Base-by-base conservation (phyloP, 495 filamentous ascomycete genomes). In the Aspergillus heteromorphus region DNA sequence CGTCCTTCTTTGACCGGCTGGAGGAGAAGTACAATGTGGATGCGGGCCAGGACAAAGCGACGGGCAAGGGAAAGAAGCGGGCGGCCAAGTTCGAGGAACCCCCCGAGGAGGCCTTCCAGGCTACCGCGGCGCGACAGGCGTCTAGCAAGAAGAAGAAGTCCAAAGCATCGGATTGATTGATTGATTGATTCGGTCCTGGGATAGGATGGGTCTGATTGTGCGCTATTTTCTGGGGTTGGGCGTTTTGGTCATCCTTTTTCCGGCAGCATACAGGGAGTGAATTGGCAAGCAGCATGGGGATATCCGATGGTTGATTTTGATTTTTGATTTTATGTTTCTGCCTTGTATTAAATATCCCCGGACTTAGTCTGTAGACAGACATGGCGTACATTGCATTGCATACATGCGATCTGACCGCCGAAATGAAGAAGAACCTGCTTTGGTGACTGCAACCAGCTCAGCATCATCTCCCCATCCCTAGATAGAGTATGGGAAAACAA, bases 11-110 rank as follows among this genome's bases (percentile, higher is more conserved):
- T 19, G 85, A 86, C 41, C 64, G 75, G 43, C 58, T 95, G 27
- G 88, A 86, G 55, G 88, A 82, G 21, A 92, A 89, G 72, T 95
- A 93, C 64, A 81, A 75, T 42, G 55, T 62, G 20, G 45, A 45
- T 25, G 9, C 31, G 31, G 7, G 23, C 23, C 23, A 27, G 23
- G 31, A 36, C 13, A 36, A 10, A 14, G 31, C 4, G 31, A 36
- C 5, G 13, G 9, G 9, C 31, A 36, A 14, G 31, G 58, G 59
- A 19, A 64, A 59, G 36, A 64, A 65, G 51, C 65, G 64, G 49
- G 55, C 53, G 29, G 60, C 62, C 25, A 73, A 71, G 64, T 63
- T 61, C n/a, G 62, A 65, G 17, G 65, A 67, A 27, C 67, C 67
- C 17, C 52, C 65, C 0, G 67, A 70, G 54, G 65, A 63, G 48